Evolutionary conservation across 495 filamentous ascomycete genomes (phyloP).

Genomic region (Neohortaea acidophila): DNA sequence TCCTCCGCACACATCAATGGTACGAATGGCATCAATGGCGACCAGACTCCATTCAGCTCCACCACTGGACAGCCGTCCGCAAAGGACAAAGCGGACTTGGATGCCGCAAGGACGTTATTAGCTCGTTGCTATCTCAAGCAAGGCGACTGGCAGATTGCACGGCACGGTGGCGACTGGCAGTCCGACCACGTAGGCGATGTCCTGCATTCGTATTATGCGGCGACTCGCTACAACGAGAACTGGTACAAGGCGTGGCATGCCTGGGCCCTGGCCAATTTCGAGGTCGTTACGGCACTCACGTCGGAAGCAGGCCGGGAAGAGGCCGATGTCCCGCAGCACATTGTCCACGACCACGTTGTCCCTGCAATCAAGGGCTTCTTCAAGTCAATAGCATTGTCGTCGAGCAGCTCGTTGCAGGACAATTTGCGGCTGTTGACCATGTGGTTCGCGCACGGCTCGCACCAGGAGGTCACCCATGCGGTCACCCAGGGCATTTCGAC

Average conservation of each 20-base stretch:
- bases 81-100: constrained; percentile 24
- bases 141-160: constrained; percentile 80
- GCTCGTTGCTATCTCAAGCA: constrained; percentile 91
- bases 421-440: constrained; percentile 82
- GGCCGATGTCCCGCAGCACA: constrained; percentile 40
- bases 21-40: constrained; percentile 23
- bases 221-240: constrained; percentile 75
- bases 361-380: constrained; percentile 92
- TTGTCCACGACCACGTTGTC: constrained; percentile 75
- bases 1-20: constrained; percentile 38
- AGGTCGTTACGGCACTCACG: constrained; percentile 73
- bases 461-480: constrained; percentile 68
- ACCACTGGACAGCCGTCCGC: constrained; percentile 5
- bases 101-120: constrained; percentile 59
- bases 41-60: constrained; percentile 20
- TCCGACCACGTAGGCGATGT: constrained; percentile 62
- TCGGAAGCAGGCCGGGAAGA: constrained; percentile 44
- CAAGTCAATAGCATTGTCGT: constrained; percentile 81
- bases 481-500: constrained; percentile 79
- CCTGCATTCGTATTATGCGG: constrained; percentile 70
- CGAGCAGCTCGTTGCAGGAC: constrained; percentile 85
- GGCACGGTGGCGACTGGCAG: constrained; percentile 76
- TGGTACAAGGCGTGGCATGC: constrained; percentile 99
- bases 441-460: constrained; percentile 89
- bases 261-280: constrained; percentile 98